These are phyloP conservation scores for Cyberlindnera japonica DNA, from an alignment of 805 yeast genomes.

Conservation along the genomic window DNA sequence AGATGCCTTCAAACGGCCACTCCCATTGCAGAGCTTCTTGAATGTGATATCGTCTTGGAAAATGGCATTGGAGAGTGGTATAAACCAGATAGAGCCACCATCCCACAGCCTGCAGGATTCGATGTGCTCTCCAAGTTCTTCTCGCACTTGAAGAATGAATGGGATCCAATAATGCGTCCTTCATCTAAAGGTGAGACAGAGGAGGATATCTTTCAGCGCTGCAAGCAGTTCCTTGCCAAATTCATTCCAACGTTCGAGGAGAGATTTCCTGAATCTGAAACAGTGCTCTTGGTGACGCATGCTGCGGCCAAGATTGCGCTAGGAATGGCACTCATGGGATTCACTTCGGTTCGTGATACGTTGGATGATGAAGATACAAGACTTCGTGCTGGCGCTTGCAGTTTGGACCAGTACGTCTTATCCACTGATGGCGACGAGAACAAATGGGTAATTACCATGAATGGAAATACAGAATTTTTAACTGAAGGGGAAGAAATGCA, in stretches of 20 bases:
- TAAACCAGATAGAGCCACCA: slow-evolving; percentile 57
- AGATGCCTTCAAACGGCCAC: slow-evolving; percentile 80
- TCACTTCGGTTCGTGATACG: slow-evolving; percentile 45
- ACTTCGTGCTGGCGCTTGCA: slow-evolving; percentile 79
- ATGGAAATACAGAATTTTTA: slow-evolving; percentile 72
- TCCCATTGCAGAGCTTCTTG: slow-evolving; percentile 61
- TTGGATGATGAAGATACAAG: slow-evolving; percentile 44
- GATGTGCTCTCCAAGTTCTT: slow-evolving; percentile 52
- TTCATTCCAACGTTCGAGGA: slow-evolving; percentile 57
- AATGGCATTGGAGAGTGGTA: slow-evolving; percentile 94
- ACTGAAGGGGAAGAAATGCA: slow-evolving; percentile 86
- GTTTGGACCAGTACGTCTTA: slow-evolving; percentile 60
- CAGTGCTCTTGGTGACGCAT: slow-evolving; percentile 77
- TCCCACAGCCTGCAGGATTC: slow-evolving; percentile 65
- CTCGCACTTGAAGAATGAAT: slow-evolving; percentile 41
- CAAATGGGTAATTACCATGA: slow-evolving; percentile 60
- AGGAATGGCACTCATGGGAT: slow-evolving; percentile 70
- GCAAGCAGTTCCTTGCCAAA: slow-evolving; percentile 46
- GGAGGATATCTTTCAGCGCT: slow-evolving; percentile 62
- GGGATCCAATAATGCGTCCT: slow-evolving; percentile 60
- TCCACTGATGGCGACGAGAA: slow-evolving; percentile 11
- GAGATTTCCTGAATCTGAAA: slow-evolving; percentile 55
- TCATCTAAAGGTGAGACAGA: slow-evolving; percentile 69
- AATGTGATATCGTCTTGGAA: slow-evolving; percentile 62
- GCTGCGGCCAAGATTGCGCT: slow-evolving; percentile 91